Base-by-base conservation (phyloP, 140 eudicot genomes). In the Oenanthe javanica region DNA sequence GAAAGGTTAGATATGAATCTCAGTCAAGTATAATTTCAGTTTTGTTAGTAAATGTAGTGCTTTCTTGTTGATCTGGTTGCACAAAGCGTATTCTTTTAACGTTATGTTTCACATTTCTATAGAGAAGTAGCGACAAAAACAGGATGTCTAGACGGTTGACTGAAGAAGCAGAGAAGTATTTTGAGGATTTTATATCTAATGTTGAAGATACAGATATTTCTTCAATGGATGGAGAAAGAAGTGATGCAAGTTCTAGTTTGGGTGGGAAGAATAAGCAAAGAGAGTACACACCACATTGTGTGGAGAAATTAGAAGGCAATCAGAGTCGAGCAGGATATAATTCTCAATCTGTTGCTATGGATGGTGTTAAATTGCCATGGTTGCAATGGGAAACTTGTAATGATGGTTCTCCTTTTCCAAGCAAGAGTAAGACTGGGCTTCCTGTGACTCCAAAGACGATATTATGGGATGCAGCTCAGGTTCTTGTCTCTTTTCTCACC, bases 191-290 rank as follows among this genome's bases (percentile, higher is more conserved):
- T 83, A 86, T 91, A 76, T 88, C 90, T 48, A 95, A 91, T 81
- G 84, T 95, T 51, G 99, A 95, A 95, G 97, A 92, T 79, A 92
- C 97, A 6, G 97, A 95, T 82, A 82, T 95, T 52, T 92, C 99
- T 78, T 95, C 99, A 8, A 90, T 95, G 84, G 97, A 95, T 88
- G 99, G 93, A 66, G 99, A 92, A 90, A 88, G 95, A 85, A 92
- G 99, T 80, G 99, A 92, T 84, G 88, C 91, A 9, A 94, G 99
- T 83, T 95, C 97, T 21, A 85, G 83, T 82, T 57, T 90, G 72
- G 88, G 90, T 61, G 97, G 96, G 71, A 57, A 81, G 16, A 51
- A 80, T 59, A 91, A 82, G 86, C 82, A 85, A 73, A 87, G 81
- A 83, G 79, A 82, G 51, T 84, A 36, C 55, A n/a, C 79, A 15